Evolutionary conservation across 108 stramenopile genomes (phyloP).

Genomic region (Pseudonitzschia multiseries): DNA sequence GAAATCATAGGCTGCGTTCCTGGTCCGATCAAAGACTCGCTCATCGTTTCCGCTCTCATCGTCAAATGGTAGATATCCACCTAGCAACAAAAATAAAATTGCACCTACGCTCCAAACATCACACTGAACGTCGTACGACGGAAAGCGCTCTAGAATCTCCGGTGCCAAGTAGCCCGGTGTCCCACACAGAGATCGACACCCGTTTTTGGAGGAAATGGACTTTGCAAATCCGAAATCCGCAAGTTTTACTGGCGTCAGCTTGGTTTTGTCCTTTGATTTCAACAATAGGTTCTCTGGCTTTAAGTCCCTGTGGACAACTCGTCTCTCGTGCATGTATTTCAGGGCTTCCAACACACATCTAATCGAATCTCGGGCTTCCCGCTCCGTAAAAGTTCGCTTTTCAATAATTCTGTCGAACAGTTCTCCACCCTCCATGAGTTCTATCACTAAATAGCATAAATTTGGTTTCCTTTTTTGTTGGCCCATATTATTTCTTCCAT

Average conservation of each 20-base stretch:
- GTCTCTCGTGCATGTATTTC: constrained; percentile 78
- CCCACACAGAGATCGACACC: constrained; percentile 92
- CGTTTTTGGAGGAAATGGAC: constrained; percentile 42
- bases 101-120: constrained; percentile 98
- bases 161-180: constrained; percentile 98
- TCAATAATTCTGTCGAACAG: constrained; percentile 92
- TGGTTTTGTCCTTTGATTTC: constrained; percentile 18
- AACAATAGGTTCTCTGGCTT: constrained; percentile 70
- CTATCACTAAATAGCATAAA: constrained; percentile 78
- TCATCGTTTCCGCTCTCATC: constrained; percentile 71
- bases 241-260: constrained; percentile 78
- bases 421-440: constrained; percentile 88
- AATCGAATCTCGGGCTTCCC: constrained; percentile 61
- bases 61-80: constrained; percentile 88
- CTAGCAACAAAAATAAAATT: constrained; percentile 94
- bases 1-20: constrained; percentile 56
- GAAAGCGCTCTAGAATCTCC: constrained; percentile 89
- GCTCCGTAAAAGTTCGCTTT: constrained; percentile 73
- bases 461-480: constrained; percentile 31
- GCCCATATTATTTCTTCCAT: neutral
- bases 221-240: constrained; percentile 99
- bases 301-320: constrained; percentile 74
- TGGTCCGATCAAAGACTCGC: constrained; percentile 52
- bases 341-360: constrained; percentile 69
- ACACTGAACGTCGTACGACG: constrained; percentile 87